Conservation (phyloP, 768 basidiomycete genomes). For the Suillus hirtellus region DNA sequence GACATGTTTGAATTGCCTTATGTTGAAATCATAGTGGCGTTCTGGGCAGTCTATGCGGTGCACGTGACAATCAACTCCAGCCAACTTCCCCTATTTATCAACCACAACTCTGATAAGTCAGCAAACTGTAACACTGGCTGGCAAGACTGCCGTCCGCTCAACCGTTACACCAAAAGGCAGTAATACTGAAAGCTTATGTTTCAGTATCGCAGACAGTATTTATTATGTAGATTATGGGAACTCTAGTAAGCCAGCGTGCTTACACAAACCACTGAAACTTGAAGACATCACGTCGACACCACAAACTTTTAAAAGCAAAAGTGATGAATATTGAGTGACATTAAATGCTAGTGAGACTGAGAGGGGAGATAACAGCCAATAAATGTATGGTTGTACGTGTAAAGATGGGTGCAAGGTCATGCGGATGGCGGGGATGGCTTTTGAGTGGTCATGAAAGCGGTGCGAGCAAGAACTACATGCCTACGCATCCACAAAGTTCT, state of each 20-base stretch:
- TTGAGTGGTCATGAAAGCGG: constrained; percentile 4
- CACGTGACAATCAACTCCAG: not conserved
- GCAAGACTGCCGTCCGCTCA: too few relatives aligned
- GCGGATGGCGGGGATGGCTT: not conserved
- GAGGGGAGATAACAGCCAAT: constrained; percentile 24
- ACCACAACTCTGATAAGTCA: not conserved
- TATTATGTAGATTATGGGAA: too few relatives aligned
- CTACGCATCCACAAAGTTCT: constrained; percentile 74
- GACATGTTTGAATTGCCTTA: not conserved
- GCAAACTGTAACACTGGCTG: too few relatives aligned
- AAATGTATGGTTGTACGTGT: constrained; percentile 16
- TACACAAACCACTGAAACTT: not conserved
- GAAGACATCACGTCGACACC: not conserved
- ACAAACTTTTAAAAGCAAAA: not conserved
- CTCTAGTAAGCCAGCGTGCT: too few relatives aligned
- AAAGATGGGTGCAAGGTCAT: constrained; percentile 12
- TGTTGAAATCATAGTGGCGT: too few relatives aligned
- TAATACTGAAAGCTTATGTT: too few relatives aligned
- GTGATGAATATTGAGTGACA: constrained; percentile 1
- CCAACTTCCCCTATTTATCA: not conserved
- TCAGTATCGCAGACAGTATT: too few relatives aligned
- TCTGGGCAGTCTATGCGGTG: too few relatives aligned
- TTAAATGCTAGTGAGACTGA: constrained; percentile 14
- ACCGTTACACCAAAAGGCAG: too few relatives aligned
- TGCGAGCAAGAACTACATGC: not conserved